Base-by-base conservation (phyloP, 2,329 filamentous ascomycete species). In the Trichoderma breve region DNA sequence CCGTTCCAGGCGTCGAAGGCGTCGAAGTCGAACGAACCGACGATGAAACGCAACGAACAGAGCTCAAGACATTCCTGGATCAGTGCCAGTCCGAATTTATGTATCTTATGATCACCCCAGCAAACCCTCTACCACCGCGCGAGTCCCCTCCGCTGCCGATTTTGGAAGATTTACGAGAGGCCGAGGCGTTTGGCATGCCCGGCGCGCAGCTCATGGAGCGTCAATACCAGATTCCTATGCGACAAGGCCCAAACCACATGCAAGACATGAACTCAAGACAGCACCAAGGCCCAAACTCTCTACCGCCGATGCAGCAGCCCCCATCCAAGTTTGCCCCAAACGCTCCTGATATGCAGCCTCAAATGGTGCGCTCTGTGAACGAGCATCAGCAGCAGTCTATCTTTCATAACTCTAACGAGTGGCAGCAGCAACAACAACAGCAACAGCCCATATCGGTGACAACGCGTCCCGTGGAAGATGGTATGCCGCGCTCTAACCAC, bases 21-120 rank as follows among this genome's bases (percentile, higher is more conserved):
- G 82, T 86, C 65, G 83, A 85, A 28, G 79, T 84, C 66, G 86
- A 86, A 55, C 82, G 80, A 73, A 78, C 81, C 70, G 86, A 88
- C 73, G 88, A 86, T 76, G 87, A 86, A 73, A 78, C 81, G 21
- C 83, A 86, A 65, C 83, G 86, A 63, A 82, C 84, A 70, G 86
- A 88, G 71, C 82, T 91, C 63, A 89, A 88, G 79, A 82, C 82
- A 12, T 91, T 91, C 77, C 83, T 91, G 73, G 89, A 91, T 74
- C 88, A 90, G 77, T 90, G 89, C 79, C 85, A 90, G 79, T 85
- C 86, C 75, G 89, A 91, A 77, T 90, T 91, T 73, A 90, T 89
- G 74, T 91, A 91, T 76, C 84, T 91, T 15, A 90, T 91, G 89
- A 86, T 90, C 65, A 89, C 89, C 0, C 89, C 89, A 1, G 89